Conservation (phyloP, 257 asterid species). For the Solanum phureja region DNA sequence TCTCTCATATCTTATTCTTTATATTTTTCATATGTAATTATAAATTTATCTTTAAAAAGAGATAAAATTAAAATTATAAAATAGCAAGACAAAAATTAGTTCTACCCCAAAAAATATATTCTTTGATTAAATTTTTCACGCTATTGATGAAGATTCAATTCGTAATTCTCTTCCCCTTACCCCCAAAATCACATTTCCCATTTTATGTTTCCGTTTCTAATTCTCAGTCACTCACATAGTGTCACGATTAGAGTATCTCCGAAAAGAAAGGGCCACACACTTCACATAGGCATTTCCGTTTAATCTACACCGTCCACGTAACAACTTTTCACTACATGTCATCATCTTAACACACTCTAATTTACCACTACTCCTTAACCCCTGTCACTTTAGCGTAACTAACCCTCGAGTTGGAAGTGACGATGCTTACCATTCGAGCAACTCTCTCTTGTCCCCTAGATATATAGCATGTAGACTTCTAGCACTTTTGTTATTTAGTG, state of each 20-base stretch:
- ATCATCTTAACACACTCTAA: neutral
- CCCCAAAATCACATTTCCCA: neutral
- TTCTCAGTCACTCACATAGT: neutral
- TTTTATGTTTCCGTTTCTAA: no score
- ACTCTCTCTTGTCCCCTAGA: neutral
- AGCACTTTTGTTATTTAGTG: neutral
- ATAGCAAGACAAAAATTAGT: neutral
- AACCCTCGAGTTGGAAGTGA: accelerated
- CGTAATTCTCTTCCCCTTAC: neutral
- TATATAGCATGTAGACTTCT: no score
- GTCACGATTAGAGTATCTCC: neutral
- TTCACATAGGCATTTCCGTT: neutral
- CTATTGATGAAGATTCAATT: no score
- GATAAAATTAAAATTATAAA: neutral
- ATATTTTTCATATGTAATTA: no score
- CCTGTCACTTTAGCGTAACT: neutral
- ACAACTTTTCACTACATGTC: neutral
- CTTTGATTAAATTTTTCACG: neutral
- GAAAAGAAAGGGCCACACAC: neutral
- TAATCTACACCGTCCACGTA: neutral
- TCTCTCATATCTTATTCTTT: neutral
- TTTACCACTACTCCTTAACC: neutral
- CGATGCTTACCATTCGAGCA: neutral
- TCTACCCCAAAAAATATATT: neutral
- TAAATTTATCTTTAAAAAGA: neutral